These are phyloP conservation scores for Mimosa bimucronata DNA, from an alignment of 306 rosid genomes.

Conservation along the genomic window DNA sequence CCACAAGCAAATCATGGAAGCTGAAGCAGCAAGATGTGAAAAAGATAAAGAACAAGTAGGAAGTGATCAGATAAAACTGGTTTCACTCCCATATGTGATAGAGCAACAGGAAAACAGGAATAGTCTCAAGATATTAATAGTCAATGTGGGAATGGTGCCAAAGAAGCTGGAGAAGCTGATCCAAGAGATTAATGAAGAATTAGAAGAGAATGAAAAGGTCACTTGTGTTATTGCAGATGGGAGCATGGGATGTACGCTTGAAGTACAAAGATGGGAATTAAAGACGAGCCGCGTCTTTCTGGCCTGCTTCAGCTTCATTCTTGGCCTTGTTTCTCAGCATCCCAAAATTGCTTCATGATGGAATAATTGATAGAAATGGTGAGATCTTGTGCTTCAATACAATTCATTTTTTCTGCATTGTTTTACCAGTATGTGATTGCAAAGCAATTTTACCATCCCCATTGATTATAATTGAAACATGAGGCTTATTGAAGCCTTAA, in stretches of 20 bases:
- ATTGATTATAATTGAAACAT: background rate
- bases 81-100: conserved; percentile 58
- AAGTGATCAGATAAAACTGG: conserved; percentile 33
- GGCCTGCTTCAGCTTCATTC: conserved; percentile 53
- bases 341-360: conserved; percentile 47
- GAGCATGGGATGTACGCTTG: conserved; percentile 50
- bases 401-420: background rate
- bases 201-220: background rate
- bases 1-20: conserved; percentile 45
- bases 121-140: conserved; percentile 40
- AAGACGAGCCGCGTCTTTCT: conserved; percentile 39
- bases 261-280: conserved; percentile 54
- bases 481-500: background rate
- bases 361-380: conserved; percentile 50
- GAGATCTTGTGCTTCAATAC: background rate
- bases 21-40: conserved; percentile 27
- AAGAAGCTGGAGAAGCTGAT: conserved; percentile 53
- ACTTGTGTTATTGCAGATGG: conserved; percentile 34
- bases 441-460: background rate
- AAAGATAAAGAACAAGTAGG: background rate
- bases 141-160: conserved; percentile 42
- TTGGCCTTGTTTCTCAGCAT: conserved; percentile 34
- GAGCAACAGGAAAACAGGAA: conserved; percentile 47
- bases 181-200: conserved; percentile 36
- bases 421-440: background rate